Evolutionary conservation across 1,284 basidiomycete genomes (phyloP), one percentile per base, ranked within the genome.

Genomic region (Ganoderma sp.): DNA sequence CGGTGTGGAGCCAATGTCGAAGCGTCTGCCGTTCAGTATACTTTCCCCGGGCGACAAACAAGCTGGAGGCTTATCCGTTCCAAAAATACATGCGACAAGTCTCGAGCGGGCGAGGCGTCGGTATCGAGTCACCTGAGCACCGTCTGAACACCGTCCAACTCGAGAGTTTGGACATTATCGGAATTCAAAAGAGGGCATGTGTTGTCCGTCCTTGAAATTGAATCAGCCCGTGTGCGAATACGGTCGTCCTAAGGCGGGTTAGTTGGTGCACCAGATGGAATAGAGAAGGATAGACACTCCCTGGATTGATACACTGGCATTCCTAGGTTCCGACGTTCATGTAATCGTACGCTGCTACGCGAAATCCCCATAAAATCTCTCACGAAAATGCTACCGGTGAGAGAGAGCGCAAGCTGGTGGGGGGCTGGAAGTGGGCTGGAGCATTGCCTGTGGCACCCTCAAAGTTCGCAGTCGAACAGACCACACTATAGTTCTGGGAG

Each of bases 101-200:
- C 48, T 50, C 48, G 48, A 50, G 22, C 48, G 48, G 48, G 48
- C 48, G 48, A 50, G 48, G 12, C 48, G 22, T 50, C 48, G 48
- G 12, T 25, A 14, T 50, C 48, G 48, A 50, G 25, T 50, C n/a
- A 25, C 25, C 48, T 25, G 48, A n/a, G 19, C 10, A 8, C 22
- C 22, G 22, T 14, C 48, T 25, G 48, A n/a, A 25, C 10, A 8
- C 22, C 48, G 48, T 14, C 10, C 10, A 22, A 50, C 48, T 50
- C 48, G 4, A 50, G 22, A 12, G 22, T 50, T 50, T 50, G 22
- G 10, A 50, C 48, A 50, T 50, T 50, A 50, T 50, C 48, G 48
- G 48, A 50, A 50, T 50, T 50, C 48, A 14, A 50, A 25, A 50
- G 48, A 12, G 45, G 48, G 22, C 48, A 25, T 25, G 48, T 50